Conservation (phyloP, 805 yeast species). For the Candida sithepensis region DNA sequence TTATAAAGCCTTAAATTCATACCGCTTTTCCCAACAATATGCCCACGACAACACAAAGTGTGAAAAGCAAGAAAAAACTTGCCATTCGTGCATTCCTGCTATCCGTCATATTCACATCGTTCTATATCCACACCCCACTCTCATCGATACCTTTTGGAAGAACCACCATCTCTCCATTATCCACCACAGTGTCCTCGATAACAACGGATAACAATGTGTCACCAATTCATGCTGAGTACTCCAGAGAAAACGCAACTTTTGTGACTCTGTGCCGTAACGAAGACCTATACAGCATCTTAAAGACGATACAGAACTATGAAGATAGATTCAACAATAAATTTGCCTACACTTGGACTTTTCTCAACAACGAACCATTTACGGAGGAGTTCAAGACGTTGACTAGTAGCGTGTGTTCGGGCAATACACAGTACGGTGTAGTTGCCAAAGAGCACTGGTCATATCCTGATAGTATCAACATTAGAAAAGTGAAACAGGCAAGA, state of each 20-base stretch:
- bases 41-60: neutral
- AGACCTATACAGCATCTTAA: constrained; percentile 30
- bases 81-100: neutral
- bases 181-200: too few species aligned
- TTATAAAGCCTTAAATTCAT: too few species aligned
- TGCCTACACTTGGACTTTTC: constrained; percentile 35
- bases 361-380: constrained; percentile 40
- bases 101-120: neutral
- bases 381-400: constrained; percentile 31
- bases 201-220: too few species aligned
- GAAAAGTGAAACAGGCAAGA: constrained; percentile 27
- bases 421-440: constrained; percentile 34
- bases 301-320: constrained; percentile 29
- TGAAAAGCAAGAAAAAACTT: neutral
- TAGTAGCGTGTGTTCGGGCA: constrained; percentile 33
- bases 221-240: neutral
- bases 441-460: constrained; percentile 40
- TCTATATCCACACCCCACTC: neutral
- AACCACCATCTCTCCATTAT: neutral
- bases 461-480: constrained; percentile 37
- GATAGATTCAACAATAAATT: constrained; percentile 30
- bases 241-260: constrained; percentile 53
- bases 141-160: neutral
- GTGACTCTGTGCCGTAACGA: constrained; percentile 35
- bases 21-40: too few species aligned